Evolutionary conservation across 345 rosid species (phyloP).

Genomic region (Salix koriyanagi): DNA sequence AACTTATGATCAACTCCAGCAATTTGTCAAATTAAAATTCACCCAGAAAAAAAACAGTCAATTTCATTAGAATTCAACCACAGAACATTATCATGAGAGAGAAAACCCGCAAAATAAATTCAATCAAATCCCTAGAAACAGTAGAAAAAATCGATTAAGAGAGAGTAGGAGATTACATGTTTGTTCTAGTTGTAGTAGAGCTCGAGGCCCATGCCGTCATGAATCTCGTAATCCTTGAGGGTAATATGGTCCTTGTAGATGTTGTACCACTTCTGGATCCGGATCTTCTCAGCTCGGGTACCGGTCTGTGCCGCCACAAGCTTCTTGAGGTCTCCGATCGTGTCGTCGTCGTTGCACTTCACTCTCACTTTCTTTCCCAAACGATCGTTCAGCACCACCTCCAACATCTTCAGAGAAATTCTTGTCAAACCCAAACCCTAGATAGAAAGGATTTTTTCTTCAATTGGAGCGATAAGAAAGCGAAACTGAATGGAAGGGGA

Average conservation of each 20-base stretch:
- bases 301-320: constrained; percentile 44
- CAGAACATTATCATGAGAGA: background rate
- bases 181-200: constrained; percentile 28
- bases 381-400: constrained; percentile 40
- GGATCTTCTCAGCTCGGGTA: constrained; percentile 43
- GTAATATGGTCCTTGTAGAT: constrained; percentile 37
- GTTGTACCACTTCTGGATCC: constrained; percentile 46
- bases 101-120: background rate
- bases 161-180: background rate
- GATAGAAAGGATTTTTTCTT: background rate
- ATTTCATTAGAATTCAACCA: background rate
- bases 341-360: constrained; percentile 34
- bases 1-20: background rate
- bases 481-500: background rate
- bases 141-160: background rate
- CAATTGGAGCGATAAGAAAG: too few species aligned
- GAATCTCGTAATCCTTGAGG: constrained; percentile 34
- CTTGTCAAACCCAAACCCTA: background rate
- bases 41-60: background rate
- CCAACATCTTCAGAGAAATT: constrained; percentile 13
- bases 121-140: background rate
- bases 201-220: constrained; percentile 41
- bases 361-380: constrained; percentile 35
- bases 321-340: constrained; percentile 40
- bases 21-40: background rate